Evolutionary conservation across 1,284 basidiomycete genomes (phyloP).

Genomic region (Moesziomyces globuligerus): DNA sequence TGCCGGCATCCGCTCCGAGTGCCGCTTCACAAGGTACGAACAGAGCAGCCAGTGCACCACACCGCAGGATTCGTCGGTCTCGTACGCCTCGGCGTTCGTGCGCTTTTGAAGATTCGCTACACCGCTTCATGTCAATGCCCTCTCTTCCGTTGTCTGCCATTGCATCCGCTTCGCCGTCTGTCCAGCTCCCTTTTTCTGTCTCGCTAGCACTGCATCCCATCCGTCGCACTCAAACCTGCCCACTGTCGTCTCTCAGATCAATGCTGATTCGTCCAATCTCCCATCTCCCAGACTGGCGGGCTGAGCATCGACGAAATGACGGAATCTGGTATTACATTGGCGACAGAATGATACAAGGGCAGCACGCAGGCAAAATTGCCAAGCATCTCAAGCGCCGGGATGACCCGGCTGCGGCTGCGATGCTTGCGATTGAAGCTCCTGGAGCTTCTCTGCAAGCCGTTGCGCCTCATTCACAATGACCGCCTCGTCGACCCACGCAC

Average conservation of each 20-base stretch:
- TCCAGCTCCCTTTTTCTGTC: neutral
- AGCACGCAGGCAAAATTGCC: neutral
- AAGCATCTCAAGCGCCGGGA: constrained; percentile 12
- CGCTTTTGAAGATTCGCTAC: constrained; percentile 16
- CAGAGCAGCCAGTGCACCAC: constrained; percentile 83
- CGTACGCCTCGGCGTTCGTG: constrained; percentile 85
- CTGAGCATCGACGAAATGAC: neutral
- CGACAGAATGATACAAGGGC: neutral
- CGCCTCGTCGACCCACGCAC: constrained; percentile 78
- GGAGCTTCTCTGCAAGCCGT: constrained; percentile 58
- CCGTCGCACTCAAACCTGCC: neutral
- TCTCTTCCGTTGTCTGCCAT: no score
- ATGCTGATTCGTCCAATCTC: neutral
- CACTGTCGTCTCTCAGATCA: neutral
- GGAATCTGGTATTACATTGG: neutral
- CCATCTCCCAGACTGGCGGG: neutral
- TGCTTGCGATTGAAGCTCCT: constrained; percentile 48
- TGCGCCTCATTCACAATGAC: constrained; percentile 63
- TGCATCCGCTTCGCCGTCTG: neutral
- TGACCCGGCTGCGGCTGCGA: constrained; percentile 15
- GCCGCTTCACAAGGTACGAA: constrained; percentile 63
- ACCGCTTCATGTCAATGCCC: no score
- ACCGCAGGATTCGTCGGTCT: constrained; percentile 85
- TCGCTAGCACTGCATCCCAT: neutral
- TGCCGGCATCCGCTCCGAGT: constrained; percentile 55